Conservation (phyloP, 306 rosid genomes). For the Arachis hypogaea region DNA sequence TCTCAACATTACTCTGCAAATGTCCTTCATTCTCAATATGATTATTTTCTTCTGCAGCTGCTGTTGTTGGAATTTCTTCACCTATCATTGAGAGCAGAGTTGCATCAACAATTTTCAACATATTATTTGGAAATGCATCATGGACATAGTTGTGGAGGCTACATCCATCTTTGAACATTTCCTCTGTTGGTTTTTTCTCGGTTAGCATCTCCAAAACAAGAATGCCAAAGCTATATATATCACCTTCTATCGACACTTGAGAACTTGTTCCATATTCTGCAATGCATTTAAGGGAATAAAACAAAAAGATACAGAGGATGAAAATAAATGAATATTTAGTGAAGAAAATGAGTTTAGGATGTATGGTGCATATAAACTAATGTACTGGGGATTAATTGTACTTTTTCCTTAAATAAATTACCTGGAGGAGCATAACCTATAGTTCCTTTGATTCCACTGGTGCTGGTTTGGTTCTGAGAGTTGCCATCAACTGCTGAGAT, state of each 20-base stretch:
- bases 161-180: background rate
- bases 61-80: background rate
- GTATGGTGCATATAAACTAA: too few species aligned
- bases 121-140: background rate
- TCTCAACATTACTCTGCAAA: background rate
- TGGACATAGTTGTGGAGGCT: background rate
- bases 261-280: background rate
- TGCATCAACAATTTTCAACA: background rate
- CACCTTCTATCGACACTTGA: background rate
- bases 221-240: background rate
- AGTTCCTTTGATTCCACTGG: constrained; percentile 21
- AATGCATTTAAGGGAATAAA: too few species aligned
- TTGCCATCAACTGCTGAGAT: background rate
- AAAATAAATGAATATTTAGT: background rate
- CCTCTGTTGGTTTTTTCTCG: background rate
- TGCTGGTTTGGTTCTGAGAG: background rate
- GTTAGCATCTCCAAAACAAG: background rate
- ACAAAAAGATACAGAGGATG: background rate
- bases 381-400: too few species aligned
- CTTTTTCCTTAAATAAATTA: background rate
- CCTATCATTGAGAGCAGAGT: background rate
- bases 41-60: background rate
- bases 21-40: background rate
- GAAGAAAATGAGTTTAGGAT: too few species aligned
- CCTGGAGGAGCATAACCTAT: constrained; percentile 46